phyloP scores from a whole-genome alignment of 176 grass and related monocot genomes.

The Oryza australiensis region DNA sequence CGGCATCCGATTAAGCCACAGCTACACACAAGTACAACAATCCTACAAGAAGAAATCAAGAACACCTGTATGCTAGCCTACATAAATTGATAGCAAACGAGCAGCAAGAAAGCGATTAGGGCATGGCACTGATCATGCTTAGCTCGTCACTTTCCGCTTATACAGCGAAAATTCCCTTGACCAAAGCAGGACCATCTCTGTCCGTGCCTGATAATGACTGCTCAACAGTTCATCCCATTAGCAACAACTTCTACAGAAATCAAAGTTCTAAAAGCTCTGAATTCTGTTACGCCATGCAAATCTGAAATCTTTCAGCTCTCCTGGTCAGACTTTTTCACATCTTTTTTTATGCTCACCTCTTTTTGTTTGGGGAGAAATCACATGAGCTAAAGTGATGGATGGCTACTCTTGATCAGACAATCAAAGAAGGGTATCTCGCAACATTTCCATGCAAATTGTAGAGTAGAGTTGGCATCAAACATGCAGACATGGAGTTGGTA shows the following conservation, averaged over 20 bases:
- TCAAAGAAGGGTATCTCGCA: slow-evolving; percentile 9
- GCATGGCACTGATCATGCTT: background rate
- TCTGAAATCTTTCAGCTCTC: slow-evolving; percentile 6
- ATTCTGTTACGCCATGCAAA: slow-evolving; percentile 9
- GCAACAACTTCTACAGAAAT: slow-evolving; percentile 23
- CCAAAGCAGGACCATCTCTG: slow-evolving; percentile 29
- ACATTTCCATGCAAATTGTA: slow-evolving; percentile 2
- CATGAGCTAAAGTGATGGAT: slow-evolving; percentile 45
- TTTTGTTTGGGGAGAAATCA: slow-evolving; percentile 32
- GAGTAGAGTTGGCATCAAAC: slow-evolving; percentile 10
- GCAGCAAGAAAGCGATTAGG: background rate
- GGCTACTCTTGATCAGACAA: slow-evolving; percentile 22
- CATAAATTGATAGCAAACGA: background rate
- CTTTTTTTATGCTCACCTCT: background rate
- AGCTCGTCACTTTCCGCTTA: slow-evolving; percentile 31
- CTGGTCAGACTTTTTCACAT: background rate
- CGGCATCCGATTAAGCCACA: background rate
- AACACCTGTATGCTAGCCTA: background rate
- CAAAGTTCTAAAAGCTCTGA: background rate
- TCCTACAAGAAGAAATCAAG: background rate
- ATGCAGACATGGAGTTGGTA: slow-evolving; percentile 38
- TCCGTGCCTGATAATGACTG: slow-evolving; percentile 32
- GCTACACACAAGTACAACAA: background rate
- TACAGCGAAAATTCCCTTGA: slow-evolving; percentile 25
- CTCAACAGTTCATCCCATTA: slow-evolving; percentile 48